Percentiles rank a stretch among this genome's conserved stretches.
These are phyloP conservation scores for Dacryopinax primogenitus DNA, from an alignment of 768 basidiomycete species.

Conservation along the genomic window DNA sequence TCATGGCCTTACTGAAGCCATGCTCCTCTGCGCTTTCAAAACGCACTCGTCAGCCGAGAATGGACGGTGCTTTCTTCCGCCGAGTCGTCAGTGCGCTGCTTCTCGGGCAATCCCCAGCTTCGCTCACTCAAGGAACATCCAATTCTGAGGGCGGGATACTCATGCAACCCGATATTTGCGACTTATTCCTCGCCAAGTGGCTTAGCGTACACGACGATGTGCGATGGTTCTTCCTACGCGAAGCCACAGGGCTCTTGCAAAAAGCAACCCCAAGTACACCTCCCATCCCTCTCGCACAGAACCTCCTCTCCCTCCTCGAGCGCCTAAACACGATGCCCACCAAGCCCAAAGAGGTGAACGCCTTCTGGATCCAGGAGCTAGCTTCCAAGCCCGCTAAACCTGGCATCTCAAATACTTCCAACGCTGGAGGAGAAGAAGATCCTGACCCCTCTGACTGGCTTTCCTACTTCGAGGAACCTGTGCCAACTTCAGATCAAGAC, in stretches of 20 bases:
- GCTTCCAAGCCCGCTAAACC: constrained; percentile 42
- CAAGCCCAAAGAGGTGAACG: constrained; percentile 48
- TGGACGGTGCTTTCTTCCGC: constrained; percentile 55
- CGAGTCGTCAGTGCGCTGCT: constrained; percentile 49
- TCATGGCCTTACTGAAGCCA: constrained; percentile 64
- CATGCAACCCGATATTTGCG: constrained; percentile 38
- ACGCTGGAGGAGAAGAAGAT: constrained; percentile 16
- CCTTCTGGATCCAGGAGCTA: constrained; percentile 69
- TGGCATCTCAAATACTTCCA: constrained; percentile 29
- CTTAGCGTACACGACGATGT: constrained; percentile 69
- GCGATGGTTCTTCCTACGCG: constrained; percentile 78
- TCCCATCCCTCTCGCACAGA: constrained; percentile 31
- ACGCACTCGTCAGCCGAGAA: constrained; percentile 40
- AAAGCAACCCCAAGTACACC: constrained; percentile 24
- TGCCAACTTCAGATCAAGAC: constrained; percentile 29
- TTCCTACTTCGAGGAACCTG: constrained; percentile 63
- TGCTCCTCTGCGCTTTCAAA: constrained; percentile 41
- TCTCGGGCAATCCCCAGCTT: constrained; percentile 35
- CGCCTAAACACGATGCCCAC: constrained; percentile 62
- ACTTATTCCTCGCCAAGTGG: constrained; percentile 57
- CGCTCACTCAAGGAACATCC: too few species aligned
- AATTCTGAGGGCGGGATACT: too few species aligned
- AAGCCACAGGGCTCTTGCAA: constrained; percentile 34
- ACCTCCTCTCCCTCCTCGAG: constrained; percentile 54
- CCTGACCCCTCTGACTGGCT: constrained; percentile 46